A percentile compares a stretch with the other conserved stretches of the same genome.
Evolutionary conservation across 2,329 filamentous ascomycete species (phyloP).

Genomic region (Sporothrix phasma): DNA sequence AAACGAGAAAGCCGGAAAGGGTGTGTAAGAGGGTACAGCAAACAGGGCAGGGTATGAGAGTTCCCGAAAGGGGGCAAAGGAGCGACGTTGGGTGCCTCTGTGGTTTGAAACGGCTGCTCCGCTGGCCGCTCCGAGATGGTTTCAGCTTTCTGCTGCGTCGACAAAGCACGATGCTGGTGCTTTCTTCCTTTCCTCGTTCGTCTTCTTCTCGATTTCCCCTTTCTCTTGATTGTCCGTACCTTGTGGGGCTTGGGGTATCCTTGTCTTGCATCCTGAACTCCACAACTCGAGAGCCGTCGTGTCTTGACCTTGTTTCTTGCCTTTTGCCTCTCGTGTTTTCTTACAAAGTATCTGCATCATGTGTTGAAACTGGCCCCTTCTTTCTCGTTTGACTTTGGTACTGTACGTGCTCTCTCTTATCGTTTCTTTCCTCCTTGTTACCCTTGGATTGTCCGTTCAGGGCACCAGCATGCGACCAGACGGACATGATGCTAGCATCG

Average conservation of each 20-base stretch:
- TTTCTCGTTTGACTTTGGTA: too few species aligned
- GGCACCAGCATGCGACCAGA: neutral
- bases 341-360: neutral
- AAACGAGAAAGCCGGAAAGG: neutral
- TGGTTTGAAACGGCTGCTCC: slow-evolving; percentile 15
- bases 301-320: neutral
- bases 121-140: slow-evolving; percentile 11
- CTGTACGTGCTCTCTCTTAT: neutral
- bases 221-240: neutral
- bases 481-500: neutral
- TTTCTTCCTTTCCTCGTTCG: neutral
- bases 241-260: too few species aligned
- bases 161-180: neutral
- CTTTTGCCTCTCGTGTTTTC: neutral
- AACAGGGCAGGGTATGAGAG: slow-evolving; percentile 3
- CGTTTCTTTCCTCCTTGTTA: neutral
- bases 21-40: neutral
- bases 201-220: neutral
- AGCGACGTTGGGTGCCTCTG: neutral
- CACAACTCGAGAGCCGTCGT: neutral
- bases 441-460: neutral
- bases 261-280: neutral
- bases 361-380: neutral
- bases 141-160: slow-evolving; percentile 5
- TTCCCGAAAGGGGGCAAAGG: neutral